Percentiles rank a stretch among this genome's conserved stretches.
Evolutionary conservation across 768 basidiomycete species (phyloP).

Genomic region (Fomitopsis pulvina): DNA sequence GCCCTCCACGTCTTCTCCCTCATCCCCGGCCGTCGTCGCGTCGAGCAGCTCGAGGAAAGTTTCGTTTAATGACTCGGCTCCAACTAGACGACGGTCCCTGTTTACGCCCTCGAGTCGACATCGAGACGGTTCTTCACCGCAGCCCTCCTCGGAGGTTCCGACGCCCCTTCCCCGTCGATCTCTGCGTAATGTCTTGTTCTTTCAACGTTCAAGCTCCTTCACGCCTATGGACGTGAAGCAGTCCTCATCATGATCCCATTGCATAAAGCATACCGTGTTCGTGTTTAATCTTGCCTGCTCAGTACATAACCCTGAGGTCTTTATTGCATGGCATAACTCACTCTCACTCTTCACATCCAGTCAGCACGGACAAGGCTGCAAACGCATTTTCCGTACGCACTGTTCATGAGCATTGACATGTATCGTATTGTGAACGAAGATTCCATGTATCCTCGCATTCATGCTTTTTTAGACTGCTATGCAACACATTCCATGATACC

Average conservation of each 20-base stretch:
- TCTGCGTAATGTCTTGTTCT: constrained; percentile 14
- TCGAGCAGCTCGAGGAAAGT: background rate
- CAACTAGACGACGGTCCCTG: constrained; percentile 16
- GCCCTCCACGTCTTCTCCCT: background rate
- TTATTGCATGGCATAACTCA: background rate
- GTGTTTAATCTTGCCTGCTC: background rate
- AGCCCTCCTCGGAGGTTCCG: background rate
- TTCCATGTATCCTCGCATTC: background rate
- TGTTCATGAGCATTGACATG: background rate
- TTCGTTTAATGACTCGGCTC: constrained; percentile 1
- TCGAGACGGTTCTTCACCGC: constrained; percentile 3
- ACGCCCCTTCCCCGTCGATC: constrained; percentile 7
- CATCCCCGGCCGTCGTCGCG: background rate
- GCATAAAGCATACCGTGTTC: background rate
- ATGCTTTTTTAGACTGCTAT: background rate
- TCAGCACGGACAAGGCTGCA: background rate
- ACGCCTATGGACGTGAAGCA: constrained; percentile 9
- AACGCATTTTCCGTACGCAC: background rate
- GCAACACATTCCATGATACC: background rate
- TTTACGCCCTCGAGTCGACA: constrained; percentile 13
- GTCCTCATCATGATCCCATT: background rate
- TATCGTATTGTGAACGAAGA: background rate
- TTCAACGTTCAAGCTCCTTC: constrained; percentile 16
- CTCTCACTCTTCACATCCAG: background rate
- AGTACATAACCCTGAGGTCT: background rate